Evolutionary conservation across 805 yeast genomes (phyloP).

Genomic region (Wickerhamiella lipophila): DNA sequence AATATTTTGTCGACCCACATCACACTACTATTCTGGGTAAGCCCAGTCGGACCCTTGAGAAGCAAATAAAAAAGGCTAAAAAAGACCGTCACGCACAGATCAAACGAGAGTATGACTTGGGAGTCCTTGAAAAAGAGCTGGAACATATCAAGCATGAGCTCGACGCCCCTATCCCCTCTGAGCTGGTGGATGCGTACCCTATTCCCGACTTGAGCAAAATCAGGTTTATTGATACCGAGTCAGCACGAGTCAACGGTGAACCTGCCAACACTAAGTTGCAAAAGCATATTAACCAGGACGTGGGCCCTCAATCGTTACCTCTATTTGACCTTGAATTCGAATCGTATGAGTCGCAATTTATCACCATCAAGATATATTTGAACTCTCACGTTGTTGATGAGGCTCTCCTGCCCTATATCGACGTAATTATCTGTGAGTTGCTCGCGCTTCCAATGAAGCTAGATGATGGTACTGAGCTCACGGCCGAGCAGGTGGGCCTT

Average conservation of each 20-base stretch:
- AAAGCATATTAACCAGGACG: constrained; percentile 16
- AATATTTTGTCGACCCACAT: constrained; percentile 45
- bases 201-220: constrained; percentile 67
- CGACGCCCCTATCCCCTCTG: constrained; percentile 64
- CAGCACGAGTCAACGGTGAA: constrained; percentile 46
- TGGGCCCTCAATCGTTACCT: constrained; percentile 22
- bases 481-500: constrained; percentile 67
- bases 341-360: constrained; percentile 64
- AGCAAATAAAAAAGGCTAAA: constrained; percentile 38
- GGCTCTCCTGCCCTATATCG: constrained; percentile 48
- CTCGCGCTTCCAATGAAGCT: constrained; percentile 59
- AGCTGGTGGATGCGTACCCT: constrained; percentile 46
- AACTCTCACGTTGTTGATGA: constrained; percentile 43
- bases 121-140: constrained; percentile 38
- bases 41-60: constrained; percentile 57
- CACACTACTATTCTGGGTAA: constrained; percentile 55
- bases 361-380: constrained; percentile 50
- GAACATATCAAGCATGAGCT: constrained; percentile 53
- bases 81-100: constrained; percentile 40
- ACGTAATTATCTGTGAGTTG: constrained; percentile 48
- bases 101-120: constrained; percentile 41
- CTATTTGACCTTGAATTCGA: constrained; percentile 67
- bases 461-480: constrained; percentile 45
- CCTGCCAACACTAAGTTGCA: constrained; percentile 17
- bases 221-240: constrained; percentile 48